Evolutionary conservation across 2,329 filamentous ascomycete species (phyloP), one percentile per base, ranked within the genome.

Genomic region (Ophiostoma ips): DNA sequence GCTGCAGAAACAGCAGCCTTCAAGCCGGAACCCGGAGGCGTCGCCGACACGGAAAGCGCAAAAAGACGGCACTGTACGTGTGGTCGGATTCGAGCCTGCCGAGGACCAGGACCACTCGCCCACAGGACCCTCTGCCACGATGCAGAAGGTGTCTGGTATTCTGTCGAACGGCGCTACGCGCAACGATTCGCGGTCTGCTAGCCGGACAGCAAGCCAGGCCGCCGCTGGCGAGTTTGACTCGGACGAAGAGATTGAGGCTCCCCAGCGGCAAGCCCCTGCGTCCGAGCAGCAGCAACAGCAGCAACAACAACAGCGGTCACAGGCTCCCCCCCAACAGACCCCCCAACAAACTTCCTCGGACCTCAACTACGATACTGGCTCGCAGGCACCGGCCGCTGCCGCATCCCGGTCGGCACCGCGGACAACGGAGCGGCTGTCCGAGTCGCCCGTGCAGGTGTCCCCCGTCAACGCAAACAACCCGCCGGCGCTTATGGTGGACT

Each of bases 211-310:
- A 51, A 40, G 77, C 71, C 51, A 72, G 73, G 56, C 73, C 79
- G 1, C 80, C 78, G 55, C 87, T 12, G 84, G 87, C 58, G 82
- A 84, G 55, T 83, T 84, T 43, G 83, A 84, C 54, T 75, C 73
- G 48, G 75, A 75, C 5, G 71, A 72, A n/a, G 60, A 65, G 0
- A 50, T 33, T 6, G 47, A 21, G 46, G 38, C 60, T 62, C n/a
- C 40, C 4, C 21, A 43, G 24, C 40, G 15, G 24, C 40, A 43
- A 10, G 15, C 21, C 16, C 3, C 13, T 30, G 13, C 10, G 28
- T 13, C 15, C 15, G 49, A 59, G 24, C 51, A 59, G 33, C 53
- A 69, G 67, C 5, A 61, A 67, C 12, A 70, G 71, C 38, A 70
- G 66, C 57, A 67, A 65, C 54, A 51, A 58, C 47, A 63, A 59